Evolutionary conservation across 1,284 basidiomycete species (phyloP).

Genomic region (Cystobasidiaceae sp.): DNA sequence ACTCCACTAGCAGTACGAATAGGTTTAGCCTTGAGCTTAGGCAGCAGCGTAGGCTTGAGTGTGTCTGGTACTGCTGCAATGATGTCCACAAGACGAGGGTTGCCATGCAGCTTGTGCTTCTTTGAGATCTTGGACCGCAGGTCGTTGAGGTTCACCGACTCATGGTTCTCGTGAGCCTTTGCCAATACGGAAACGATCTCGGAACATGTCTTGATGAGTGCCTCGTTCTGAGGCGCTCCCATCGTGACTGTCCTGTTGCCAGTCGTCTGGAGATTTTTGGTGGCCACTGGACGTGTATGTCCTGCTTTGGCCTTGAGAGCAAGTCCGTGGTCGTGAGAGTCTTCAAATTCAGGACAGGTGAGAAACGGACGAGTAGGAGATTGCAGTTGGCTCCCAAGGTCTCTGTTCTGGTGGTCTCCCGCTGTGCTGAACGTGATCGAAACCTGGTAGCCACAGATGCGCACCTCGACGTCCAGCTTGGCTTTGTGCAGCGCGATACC

Average conservation of each 20-base stretch:
- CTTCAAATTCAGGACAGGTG: no score
- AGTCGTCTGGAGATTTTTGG: conserved; percentile 1
- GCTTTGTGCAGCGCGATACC: no score
- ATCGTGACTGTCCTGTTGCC: background rate
- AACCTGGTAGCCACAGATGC: no score
- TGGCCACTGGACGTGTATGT: no score
- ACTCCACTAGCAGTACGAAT: conserved; percentile 97
- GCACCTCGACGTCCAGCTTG: no score
- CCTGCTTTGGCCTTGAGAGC: no score
- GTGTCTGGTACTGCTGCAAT: conserved; percentile 98
- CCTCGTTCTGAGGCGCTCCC: conserved; percentile 31
- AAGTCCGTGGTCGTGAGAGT: no score
- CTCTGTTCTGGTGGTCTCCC: no score
- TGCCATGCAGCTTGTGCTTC: conserved; percentile 76
- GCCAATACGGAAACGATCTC: conserved; percentile 93
- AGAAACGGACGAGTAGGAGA: no score
- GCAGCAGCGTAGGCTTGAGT: conserved; percentile 84
- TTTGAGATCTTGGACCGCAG: conserved; percentile 84
- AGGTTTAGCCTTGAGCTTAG: conserved; percentile 87
- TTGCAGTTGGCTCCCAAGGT: no score
- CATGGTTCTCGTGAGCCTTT: conserved; percentile 68
- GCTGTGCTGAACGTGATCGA: no score
- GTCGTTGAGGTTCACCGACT: conserved; percentile 72
- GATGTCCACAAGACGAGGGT: conserved; percentile 92
- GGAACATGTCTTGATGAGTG: conserved; percentile 50